These are phyloP conservation scores for Trypanosoma theileri DNA, from an alignment of 208 protist species.

Conservation along the genomic window DNA sequence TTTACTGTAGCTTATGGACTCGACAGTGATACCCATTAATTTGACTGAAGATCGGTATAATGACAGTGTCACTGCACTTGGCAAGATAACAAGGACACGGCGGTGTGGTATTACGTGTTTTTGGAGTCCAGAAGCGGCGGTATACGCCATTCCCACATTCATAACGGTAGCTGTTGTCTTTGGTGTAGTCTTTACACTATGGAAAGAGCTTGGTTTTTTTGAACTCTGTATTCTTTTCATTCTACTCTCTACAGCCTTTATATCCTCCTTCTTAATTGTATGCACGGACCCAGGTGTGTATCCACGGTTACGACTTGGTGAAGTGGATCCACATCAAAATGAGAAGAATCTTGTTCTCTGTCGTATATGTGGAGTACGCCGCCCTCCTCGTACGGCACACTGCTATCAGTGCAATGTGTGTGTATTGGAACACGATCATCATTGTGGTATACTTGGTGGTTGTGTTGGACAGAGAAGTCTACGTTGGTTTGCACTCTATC, in stretches of 20 bases:
- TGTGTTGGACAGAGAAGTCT: conserved; percentile 73
- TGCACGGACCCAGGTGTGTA: conserved; percentile 64
- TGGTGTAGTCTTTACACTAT: conserved; percentile 53
- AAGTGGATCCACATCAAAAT: conserved; percentile 57
- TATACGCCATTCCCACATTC: conserved; percentile 33
- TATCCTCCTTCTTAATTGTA: conserved; percentile 48
- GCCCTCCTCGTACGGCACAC: conserved; percentile 62
- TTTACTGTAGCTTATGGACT: not conserved
- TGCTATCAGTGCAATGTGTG: conserved; percentile 84
- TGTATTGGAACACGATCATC: conserved; percentile 81
- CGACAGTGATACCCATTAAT: not conserved
- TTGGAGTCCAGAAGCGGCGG: conserved; percentile 32
- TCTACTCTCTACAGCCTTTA: conserved; percentile 46
- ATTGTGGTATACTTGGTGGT: conserved; percentile 74
- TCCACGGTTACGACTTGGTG: conserved; percentile 49
- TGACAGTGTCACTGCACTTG: conserved; percentile 38
- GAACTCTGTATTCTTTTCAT: conserved; percentile 41
- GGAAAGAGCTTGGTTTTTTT: conserved; percentile 36
- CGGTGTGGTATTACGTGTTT: conserved; percentile 33
- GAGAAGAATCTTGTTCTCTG: conserved; percentile 44
- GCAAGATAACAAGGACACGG: conserved; percentile 16
- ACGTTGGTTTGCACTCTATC: conserved; percentile 78
- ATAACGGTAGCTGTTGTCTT: conserved; percentile 53
- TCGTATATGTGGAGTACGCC: conserved; percentile 50
- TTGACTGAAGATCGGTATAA: conserved; percentile 35